Percentiles rank a stretch among this genome's conserved stretches.
phyloP scores from a whole-genome alignment of 1,284 basidiomycete genomes.

The Trametes polyzona region DNA sequence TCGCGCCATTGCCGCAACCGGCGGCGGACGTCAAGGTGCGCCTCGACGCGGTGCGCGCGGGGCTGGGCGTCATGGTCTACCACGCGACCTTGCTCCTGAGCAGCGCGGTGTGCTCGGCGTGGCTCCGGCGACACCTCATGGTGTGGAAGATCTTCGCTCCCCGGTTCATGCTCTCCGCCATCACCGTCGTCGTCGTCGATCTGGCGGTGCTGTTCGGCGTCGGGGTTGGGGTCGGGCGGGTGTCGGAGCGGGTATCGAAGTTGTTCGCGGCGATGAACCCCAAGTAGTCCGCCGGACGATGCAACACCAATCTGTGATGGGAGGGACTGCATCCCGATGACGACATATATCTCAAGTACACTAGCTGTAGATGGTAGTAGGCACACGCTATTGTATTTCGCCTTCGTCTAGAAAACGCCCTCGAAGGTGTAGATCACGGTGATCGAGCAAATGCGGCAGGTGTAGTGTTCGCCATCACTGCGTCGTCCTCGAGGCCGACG shows the following conservation, averaged over 20 bases:
- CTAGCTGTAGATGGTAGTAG: constrained; percentile 11
- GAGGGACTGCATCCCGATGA: constrained; percentile 2
- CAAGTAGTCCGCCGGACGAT: constrained; percentile 10
- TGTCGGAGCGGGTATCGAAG: constrained; percentile 29
- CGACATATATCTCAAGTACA: constrained; percentile 5
- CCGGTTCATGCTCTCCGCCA: constrained; percentile 82
- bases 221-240: constrained; percentile 39
- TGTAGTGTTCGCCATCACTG: constrained; percentile 10
- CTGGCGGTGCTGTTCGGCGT: constrained; percentile 56
- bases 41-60: constrained; percentile 50
- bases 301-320: constrained; percentile 5
- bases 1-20: constrained; percentile 57
- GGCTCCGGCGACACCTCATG: constrained; percentile 91
- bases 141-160: constrained; percentile 99
- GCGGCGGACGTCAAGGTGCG: constrained; percentile 34
- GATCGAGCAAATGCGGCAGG: constrained; percentile 12
- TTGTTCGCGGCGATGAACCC: constrained; percentile 34
- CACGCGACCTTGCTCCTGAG: constrained; percentile 71
- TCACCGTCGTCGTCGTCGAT: constrained; percentile 58
- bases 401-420: not conserved
- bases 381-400: constrained; percentile 14
- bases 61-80: constrained; percentile 72
- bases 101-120: constrained; percentile 74
- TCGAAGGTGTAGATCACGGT: constrained; percentile 10
- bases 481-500: not conserved